Base-by-base conservation (phyloP, 2,329 filamentous ascomycete species). In the Alternaria viburni region DNA sequence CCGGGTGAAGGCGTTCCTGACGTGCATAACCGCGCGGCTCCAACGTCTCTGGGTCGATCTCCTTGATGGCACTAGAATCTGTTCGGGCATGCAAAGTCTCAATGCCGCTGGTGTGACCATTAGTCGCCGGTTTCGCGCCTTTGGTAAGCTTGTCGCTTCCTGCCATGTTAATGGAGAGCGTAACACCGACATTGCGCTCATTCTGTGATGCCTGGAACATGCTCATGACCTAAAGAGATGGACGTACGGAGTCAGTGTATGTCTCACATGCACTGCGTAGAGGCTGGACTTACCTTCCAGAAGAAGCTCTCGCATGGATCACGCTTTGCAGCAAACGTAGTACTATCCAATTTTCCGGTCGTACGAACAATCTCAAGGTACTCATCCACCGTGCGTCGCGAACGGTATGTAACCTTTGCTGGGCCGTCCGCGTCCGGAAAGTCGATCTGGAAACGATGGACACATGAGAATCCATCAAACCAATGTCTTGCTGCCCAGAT, bases 231-330 rank as follows among this genome's bases (percentile, higher is more conserved):
- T 41, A 0, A 2, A 41, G n/a, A 10, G 0, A 5, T 41, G n/a
- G 36, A 17, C 1, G 36, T 41, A 41, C 36, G 5, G 3, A 17
- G n/a, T 41, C 15, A 41, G 36, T 41, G 36, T 41, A 41, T 41
- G 36, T 1, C 36, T 41, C 36, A 41, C n/a, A 3, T 17, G 36
- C n/a, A 41, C 10, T 8, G 5, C n/a, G 36, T 41, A 41, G 8
- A 10, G 36, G 17, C 36, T 10, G 36, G 36, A 41, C 36, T 41
- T 41, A 41, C 36, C 75, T 96, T 95, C 61, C 87, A 84, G 74
- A 93, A 93, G 41, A 93, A 80, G 13, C 88, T 88, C 54, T 91
- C 84, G 74, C 92, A 96, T 0, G 91, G 92, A 70, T 96, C 92
- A 3, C 86, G 85, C 64, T 87, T 88, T 67, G 92, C 89, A 0